Base-by-base conservation (phyloP, 2,329 filamentous ascomycete species). In the Alternaria tenuissima region DNA sequence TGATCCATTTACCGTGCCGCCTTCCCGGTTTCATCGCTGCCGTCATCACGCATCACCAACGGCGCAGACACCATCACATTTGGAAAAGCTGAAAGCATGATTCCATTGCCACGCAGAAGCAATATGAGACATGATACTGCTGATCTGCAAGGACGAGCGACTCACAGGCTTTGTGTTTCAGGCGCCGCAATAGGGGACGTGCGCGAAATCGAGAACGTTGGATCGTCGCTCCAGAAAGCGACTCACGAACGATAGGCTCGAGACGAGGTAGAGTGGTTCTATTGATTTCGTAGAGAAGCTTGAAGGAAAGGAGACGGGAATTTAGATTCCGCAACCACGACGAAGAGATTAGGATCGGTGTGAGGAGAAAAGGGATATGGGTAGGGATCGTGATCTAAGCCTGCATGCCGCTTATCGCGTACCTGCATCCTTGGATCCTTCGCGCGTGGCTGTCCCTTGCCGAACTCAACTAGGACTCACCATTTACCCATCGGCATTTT, bases 401-500 rank as follows among this genome's bases (percentile, higher is more conserved):
- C 46, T 12, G 32, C 46, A 49, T 49, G 46, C 46, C 46, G 46
- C 46, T 49, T 49, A 49, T 49, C 46, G 46, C 32, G 46, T 36
- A 49, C 46, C 46, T 49, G 46, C 46, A 49, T 49, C 46, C 36
- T 38, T 34, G 30, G 32, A 38, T 7, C 46, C 46, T 48, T 48
- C 30, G 32, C 46, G 46, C 30, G 12, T 36, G 28, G 46, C 30
- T 32, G 16, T 38, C 20, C 20, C 12, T 26, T 24, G 46, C 32
- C 46, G 46, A 34, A 36, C 16, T 18, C 14, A 24, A 14, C 11
- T 41, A 18, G 18, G 32, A 32, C 30, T 48, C 30, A 24, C 18
- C 30, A n/a, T 24, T 18, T 24, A 20, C 30, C n/a, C 5, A 20
- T 34, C 18, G 46, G 46, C 30, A 22, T 16, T 36, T 16, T 24